A percentile compares a stretch with the other conserved stretches of the same genome.
phyloP scores from a whole-genome alignment of 164 flowering plant species.

The Sedum album region DNA sequence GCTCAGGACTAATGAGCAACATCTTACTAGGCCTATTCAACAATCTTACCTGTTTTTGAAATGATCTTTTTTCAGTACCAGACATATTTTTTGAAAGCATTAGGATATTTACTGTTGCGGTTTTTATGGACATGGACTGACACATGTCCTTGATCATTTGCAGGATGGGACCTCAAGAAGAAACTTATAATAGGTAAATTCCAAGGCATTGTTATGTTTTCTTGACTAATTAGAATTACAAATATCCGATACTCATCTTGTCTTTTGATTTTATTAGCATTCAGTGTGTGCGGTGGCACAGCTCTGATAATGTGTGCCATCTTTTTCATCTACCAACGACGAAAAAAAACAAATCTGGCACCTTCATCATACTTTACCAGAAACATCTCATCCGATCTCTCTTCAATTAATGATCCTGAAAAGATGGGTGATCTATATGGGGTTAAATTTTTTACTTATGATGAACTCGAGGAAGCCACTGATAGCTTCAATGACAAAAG shows the following conservation, averaged over 20 bases:
- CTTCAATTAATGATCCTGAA: constrained; percentile 1
- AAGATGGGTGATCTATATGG: background rate
- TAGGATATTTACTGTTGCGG: background rate
- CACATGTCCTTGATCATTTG: background rate
- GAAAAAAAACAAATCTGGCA: background rate
- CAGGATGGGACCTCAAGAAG: background rate
- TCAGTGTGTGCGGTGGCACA: background rate
- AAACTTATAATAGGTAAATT: constrained; percentile 2
- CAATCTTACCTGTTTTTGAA: too few species aligned
- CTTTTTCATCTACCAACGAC: constrained; percentile 1
- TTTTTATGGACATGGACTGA: background rate
- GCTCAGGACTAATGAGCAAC: constrained; percentile 22
- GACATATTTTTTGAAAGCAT: background rate
- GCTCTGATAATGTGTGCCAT: background rate
- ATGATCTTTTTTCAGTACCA: background rate
- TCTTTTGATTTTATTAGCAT: background rate
- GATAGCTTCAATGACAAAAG: background rate
- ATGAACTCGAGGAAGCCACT: constrained; percentile 1
- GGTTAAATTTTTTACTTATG: constrained; percentile 1
- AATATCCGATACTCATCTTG: background rate
- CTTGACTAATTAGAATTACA: background rate
- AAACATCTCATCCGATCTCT: background rate
- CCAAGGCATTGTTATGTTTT: background rate
- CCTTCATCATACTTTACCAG: background rate
- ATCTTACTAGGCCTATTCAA: constrained; percentile 40